Evolutionary conservation across 176 grass and related monocot genomes (phyloP).

Genomic region (Musa schizocarpa): DNA sequence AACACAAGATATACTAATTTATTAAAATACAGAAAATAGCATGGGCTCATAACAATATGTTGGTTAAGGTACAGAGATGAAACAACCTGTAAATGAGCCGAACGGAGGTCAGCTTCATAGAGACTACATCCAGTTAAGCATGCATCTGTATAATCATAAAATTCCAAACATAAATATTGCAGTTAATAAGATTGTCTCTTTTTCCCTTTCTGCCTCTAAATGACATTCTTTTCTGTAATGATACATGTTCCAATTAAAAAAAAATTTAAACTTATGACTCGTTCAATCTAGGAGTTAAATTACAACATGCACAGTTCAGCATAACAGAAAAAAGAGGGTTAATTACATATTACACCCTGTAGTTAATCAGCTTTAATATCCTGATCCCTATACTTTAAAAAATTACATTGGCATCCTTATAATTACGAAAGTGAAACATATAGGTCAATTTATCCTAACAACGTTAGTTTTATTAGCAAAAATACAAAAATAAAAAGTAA

Average conservation of each 20-base stretch:
- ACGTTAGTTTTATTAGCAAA: too few relatives aligned
- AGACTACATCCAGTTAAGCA: conserved; percentile 48
- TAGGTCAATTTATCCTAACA: too few relatives aligned
- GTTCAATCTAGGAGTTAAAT: neutral
- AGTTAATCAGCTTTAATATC: too few relatives aligned
- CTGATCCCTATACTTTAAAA: too few relatives aligned
- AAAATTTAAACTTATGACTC: too few relatives aligned
- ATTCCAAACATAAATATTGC: conserved; percentile 7
- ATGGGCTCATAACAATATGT: neutral
- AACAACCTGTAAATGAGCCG: conserved; percentile 80
- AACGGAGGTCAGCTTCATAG: conserved; percentile 68
- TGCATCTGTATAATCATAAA: conserved; percentile 62
- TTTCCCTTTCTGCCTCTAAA: conserved; percentile 2
- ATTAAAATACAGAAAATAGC: neutral
- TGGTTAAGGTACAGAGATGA: neutral
- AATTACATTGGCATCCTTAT: too few relatives aligned
- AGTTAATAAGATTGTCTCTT: neutral
- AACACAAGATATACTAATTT: neutral
- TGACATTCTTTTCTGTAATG: conserved; percentile 3
- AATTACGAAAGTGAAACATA: too few relatives aligned
- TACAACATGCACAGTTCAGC: neutral
- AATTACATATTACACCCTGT: too few relatives aligned
- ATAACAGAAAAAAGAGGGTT: neutral
- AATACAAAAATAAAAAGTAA: too few relatives aligned
- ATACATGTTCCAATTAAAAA: neutral